Evolutionary conservation across 2,329 filamentous ascomycete species (phyloP).

Genomic region (Diaporthe humulicola): DNA sequence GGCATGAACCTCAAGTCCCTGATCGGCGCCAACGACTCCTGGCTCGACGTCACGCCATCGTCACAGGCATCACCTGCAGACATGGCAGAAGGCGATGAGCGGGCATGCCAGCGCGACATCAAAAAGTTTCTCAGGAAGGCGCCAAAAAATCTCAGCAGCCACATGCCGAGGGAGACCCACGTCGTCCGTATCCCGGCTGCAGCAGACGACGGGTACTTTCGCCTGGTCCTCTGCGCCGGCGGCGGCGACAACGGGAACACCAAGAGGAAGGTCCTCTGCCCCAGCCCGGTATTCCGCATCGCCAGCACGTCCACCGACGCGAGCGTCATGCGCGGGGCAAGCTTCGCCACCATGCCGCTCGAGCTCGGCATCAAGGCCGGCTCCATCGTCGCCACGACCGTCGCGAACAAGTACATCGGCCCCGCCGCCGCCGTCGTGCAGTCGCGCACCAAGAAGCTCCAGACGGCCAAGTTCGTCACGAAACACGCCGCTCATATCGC

Average conservation of each 20-base stretch:
- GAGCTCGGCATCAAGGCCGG: conserved; percentile 73
- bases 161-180: conserved; percentile 59
- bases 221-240: conserved; percentile 72
- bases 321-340: conserved; percentile 74
- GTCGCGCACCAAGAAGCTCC: conserved; percentile 53
- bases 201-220: conserved; percentile 76
- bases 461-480: conserved; percentile 52
- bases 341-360: conserved; percentile 73
- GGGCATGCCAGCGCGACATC: conserved; percentile 77
- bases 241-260: conserved; percentile 43
- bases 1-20: conserved; percentile 77
- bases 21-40: conserved; percentile 69
- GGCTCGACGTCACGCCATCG: conserved; percentile 77
- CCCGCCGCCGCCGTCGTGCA: conserved; percentile 60
- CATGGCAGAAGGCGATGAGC: conserved; percentile 69
- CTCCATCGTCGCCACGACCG: conserved; percentile 61
- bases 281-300: conserved; percentile 77
- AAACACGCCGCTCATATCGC: conserved; percentile 45
- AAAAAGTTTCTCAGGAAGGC: conserved; percentile 72
- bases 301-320: conserved; percentile 74
- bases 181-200: conserved; percentile 74
- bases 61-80: conserved; percentile 60
- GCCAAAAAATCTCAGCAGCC: conserved; percentile 52
- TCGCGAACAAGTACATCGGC: conserved; percentile 58
- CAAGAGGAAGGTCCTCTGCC: conserved; percentile 71